Conservation (phyloP, 106 monocot genomes). For the Cymbidium sinense region DNA sequence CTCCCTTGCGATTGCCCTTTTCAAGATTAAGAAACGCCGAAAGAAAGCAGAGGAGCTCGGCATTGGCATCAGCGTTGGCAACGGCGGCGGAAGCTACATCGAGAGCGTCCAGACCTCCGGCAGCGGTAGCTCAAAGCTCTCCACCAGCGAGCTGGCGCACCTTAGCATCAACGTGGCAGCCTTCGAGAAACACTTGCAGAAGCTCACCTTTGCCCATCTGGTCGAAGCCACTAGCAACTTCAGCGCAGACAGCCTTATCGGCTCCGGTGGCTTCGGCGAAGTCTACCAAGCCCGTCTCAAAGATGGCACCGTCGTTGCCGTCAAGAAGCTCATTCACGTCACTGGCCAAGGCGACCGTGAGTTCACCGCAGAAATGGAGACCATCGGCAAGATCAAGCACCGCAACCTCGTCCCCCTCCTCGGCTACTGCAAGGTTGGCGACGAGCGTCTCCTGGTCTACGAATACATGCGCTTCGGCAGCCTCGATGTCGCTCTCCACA, state of each 20-base stretch:
- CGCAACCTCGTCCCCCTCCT: conserved; percentile 75
- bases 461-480: conserved; percentile 85
- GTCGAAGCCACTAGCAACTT: conserved; percentile 83
- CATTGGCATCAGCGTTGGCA: background rate
- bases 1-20: conserved; percentile 24
- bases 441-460: conserved; percentile 74
- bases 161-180: conserved; percentile 75
- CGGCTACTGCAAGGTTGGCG: conserved; percentile 84
- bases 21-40: conserved; percentile 32
- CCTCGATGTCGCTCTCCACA: conserved; percentile 51
- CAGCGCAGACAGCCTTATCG: conserved; percentile 61
- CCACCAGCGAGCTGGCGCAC: conserved; percentile 52
- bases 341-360: conserved; percentile 73
- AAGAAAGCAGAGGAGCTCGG: conserved; percentile 20
- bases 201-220: conserved; percentile 67
- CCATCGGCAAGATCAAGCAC: conserved; percentile 81
- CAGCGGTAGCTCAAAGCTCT: conserved; percentile 44
- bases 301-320: conserved; percentile 52
- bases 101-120: conserved; percentile 43
- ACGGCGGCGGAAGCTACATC: conserved; percentile 16
- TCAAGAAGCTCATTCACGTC: conserved; percentile 75
- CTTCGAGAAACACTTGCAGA: conserved; percentile 66
- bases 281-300: conserved; percentile 73
- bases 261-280: conserved; percentile 81
- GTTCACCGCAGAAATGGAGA: conserved; percentile 91